phyloP scores from a whole-genome alignment of 139 green algal genomes.

The Micromonas pusilla region DNA sequence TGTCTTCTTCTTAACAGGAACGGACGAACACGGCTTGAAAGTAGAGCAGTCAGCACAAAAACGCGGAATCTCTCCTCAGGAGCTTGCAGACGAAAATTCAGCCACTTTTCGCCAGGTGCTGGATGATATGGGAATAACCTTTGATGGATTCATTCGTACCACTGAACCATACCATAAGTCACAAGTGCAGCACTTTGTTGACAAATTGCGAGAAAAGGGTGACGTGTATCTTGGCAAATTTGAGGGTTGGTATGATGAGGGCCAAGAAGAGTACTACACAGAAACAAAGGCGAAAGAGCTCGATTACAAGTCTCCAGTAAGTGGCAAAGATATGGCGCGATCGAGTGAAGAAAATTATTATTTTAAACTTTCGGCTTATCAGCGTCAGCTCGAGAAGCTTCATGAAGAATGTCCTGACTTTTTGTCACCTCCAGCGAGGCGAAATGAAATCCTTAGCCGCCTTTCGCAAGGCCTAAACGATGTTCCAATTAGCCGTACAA shows the following conservation, averaged over 20 bases:
- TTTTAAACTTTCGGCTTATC: constrained; percentile 85
- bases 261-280: constrained; percentile 29
- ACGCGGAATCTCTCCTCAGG: constrained; percentile 7
- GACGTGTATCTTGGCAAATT: constrained; percentile 24
- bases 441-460: constrained; percentile 70
- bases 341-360: constrained; percentile 95
- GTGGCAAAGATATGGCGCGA: constrained; percentile 9
- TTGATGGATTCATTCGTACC: constrained; percentile 21
- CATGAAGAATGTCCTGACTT: constrained; percentile 54
- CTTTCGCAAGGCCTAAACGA: constrained; percentile 62
- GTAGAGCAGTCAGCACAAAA: constrained; percentile 26
- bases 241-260: constrained; percentile 31
- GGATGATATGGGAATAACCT: constrained; percentile 8
- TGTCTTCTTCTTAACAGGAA: constrained; percentile 89
- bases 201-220: neutral
- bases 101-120: constrained; percentile 11
- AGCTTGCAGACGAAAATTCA: constrained; percentile 27
- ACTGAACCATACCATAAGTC: constrained; percentile 6
- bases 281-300: constrained; percentile 24
- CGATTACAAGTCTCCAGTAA: constrained; percentile 21
- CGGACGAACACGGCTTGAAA: constrained; percentile 98
- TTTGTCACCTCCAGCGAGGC: constrained; percentile 64
- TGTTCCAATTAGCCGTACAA: constrained; percentile 86
- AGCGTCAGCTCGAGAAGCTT: constrained; percentile 67
- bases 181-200: constrained; percentile 1